These are phyloP conservation scores for Annulohypoxylon truncatum DNA, from an alignment of 2,329 filamentous ascomycete genomes.

Conservation along the genomic window DNA sequence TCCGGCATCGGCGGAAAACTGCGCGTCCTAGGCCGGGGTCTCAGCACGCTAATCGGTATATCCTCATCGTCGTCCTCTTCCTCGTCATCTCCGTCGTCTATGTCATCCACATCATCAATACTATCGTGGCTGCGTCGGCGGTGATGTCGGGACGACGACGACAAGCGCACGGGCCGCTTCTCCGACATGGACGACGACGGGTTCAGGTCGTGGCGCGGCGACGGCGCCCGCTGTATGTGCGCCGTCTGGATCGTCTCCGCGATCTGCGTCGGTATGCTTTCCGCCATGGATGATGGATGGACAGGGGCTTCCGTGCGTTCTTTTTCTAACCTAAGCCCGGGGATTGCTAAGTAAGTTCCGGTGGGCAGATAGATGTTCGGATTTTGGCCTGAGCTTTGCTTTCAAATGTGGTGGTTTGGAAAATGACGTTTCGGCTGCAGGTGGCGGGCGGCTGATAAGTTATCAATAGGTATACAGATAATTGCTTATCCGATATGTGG, in stretches of 20 bases:
- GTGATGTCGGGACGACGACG: constrained; percentile 37
- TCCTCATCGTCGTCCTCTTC: constrained; percentile 74
- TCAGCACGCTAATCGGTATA: constrained; percentile 74
- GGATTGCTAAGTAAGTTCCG: too few relatives aligned
- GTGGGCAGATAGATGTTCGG: background rate
- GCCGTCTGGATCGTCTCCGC: constrained; percentile 85
- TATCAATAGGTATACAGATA: background rate
- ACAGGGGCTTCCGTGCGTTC: constrained; percentile 3
- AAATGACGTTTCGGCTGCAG: constrained; percentile 3
- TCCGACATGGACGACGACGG: constrained; percentile 79
- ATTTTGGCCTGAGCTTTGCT: background rate
- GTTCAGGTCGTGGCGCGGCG: constrained; percentile 79
- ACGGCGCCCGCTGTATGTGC: constrained; percentile 79
- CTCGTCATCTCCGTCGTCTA: constrained; percentile 55
- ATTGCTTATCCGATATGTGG: background rate
- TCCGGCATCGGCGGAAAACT: constrained; percentile 78
- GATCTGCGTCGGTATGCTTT: constrained; percentile 72
- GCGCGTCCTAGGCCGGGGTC: constrained; percentile 62
- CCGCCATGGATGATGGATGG: too few relatives aligned
- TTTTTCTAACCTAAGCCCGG: too few relatives aligned
- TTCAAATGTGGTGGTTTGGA: background rate
- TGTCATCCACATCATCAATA: constrained; percentile 43
- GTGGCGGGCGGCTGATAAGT: background rate
- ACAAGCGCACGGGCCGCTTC: constrained; percentile 68
- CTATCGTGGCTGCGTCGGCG: constrained; percentile 39